Conservation (phyloP, 1,284 basidiomycete genomes). For the Kwoniella shivajii region DNA sequence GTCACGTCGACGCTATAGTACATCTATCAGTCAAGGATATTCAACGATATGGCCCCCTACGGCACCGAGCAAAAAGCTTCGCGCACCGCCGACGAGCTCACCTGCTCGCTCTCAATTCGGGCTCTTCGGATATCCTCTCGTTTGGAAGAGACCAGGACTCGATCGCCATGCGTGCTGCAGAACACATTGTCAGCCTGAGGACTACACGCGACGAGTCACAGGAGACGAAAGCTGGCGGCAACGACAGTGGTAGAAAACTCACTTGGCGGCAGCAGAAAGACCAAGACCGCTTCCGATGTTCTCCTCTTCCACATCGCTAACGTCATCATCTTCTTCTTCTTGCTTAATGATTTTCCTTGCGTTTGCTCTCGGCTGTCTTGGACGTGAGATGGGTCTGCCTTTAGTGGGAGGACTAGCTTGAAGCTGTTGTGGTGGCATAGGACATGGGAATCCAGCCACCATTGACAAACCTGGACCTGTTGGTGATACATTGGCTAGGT, state of each 20-base stretch:
- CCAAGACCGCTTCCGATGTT: constrained; percentile 11
- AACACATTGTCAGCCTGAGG: neutral
- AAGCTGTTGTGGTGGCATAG: neutral
- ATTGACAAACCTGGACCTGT: constrained; percentile 21
- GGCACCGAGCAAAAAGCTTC: constrained; percentile 13
- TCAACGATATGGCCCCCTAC: neutral
- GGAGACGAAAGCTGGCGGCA: neutral
- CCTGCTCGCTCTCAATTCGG: constrained; percentile 47
- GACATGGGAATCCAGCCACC: constrained; percentile 26
- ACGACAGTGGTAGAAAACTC: neutral
- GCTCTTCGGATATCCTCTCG: constrained; percentile 34
- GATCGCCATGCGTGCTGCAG: constrained; percentile 5
- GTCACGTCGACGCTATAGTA: constrained; percentile 81
- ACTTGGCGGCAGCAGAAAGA: constrained; percentile 5
- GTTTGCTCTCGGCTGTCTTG: constrained; percentile 2
- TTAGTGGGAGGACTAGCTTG: constrained; percentile 6
- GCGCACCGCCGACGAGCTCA: constrained; percentile 35
- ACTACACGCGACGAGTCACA: neutral
- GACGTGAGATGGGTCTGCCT: neutral
- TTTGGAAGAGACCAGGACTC: constrained; percentile 18
- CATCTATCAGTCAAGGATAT: constrained; percentile 59
- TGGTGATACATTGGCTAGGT: constrained; percentile 12
- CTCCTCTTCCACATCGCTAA: constrained; percentile 18
- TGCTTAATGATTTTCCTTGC: constrained; percentile 15
- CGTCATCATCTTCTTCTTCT: constrained; percentile 11